Base-by-base conservation (phyloP, 1,284 basidiomycete species). In the Pseudozyma sp. region DNA sequence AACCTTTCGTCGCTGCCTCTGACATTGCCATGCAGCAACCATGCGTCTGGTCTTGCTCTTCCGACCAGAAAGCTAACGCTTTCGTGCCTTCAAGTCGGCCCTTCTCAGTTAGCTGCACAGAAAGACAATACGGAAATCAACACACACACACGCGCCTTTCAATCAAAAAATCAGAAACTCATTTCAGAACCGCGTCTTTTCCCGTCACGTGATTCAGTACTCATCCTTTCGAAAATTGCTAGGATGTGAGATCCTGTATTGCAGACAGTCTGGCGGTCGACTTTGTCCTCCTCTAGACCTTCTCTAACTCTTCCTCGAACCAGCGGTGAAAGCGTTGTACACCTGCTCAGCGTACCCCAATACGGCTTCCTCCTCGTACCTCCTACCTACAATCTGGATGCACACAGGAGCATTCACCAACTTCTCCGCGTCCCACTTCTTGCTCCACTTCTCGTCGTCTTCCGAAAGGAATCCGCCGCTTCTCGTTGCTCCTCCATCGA, bases 321-420 rank as follows among this genome's bases (percentile, higher is more conserved):
- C 55, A 58, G 54, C 29, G 24, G 17, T 24, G 43, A 60, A 58
- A 2, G 56, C 56, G 6, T 67, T 34, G 64, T 68, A 75, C 17
- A 75, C 24, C 53, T 63, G 63, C 60, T 67, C 68, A 19, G 72
- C 72, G 42, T 68, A 75, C 0, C 86, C 88, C 35, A 92, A 86
- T 9, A 91, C 87, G 0, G 89, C 90, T 78, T 92, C 91, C 71
- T 92, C 91, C 78, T 93, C 90, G 44, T 90, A 85, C n/a, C 89
- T 89, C 54, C 88, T 86, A 0, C 89, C 90, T 3, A 92, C 87
- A 6, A 92, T 77, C 77, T 93, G 92, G 24, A 93, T 83, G n/a
- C 87, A 85, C 7, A 92, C 86, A 0, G 92, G 92, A 0, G 89
- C 89, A 62, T 89, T 87, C 54, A 86, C 85, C 70, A 88, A 90